Evolutionary conservation across 225 moss, liverwort and hornwort genomes (phyloP).

Genomic region (Neckera pumila): DNA sequence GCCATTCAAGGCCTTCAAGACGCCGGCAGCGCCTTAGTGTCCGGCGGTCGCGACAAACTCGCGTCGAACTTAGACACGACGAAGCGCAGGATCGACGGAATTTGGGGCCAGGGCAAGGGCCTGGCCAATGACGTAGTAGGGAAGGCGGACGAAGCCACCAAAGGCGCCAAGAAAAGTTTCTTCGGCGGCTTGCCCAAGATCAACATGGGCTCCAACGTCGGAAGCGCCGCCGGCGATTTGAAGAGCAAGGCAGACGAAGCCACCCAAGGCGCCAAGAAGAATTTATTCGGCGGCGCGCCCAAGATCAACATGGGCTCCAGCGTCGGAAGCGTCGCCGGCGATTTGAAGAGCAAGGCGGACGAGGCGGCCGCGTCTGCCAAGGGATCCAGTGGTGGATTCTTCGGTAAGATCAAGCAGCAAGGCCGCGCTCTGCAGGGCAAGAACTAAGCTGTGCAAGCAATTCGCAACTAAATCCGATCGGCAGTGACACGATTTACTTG

Average conservation of each 20-base stretch:
- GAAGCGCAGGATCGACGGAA: slow-evolving; percentile 29
- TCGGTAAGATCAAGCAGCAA: slow-evolving; percentile 34
- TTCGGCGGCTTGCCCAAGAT: slow-evolving; percentile 10
- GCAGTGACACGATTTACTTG: not conserved
- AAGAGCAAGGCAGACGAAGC: slow-evolving; percentile 8
- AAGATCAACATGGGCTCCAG: not conserved
- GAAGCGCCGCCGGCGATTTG: slow-evolving; percentile 4
- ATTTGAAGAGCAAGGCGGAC: slow-evolving; percentile 16
- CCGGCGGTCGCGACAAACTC: slow-evolving; percentile 25
- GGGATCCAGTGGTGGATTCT: not conserved
- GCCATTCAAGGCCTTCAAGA: slow-evolving; percentile 20
- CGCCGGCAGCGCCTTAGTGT: slow-evolving; percentile 8
- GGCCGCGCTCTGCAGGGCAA: not conserved
- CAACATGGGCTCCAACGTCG: not conserved
- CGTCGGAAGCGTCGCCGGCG: not conserved
- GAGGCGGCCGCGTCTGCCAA: not conserved
- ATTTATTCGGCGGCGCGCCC: not conserved
- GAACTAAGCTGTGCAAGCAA: not conserved
- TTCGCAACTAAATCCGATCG: not conserved
- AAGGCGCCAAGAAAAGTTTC: not conserved
- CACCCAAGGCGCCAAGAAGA: not conserved
- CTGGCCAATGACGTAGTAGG: slow-evolving; percentile 15
- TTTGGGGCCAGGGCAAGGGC: slow-evolving; percentile 26
- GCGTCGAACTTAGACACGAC: not conserved
- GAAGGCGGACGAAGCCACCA: not conserved